phyloP scores from a whole-genome alignment of 495 filamentous ascomycete species.

The Podospora comata region DNA sequence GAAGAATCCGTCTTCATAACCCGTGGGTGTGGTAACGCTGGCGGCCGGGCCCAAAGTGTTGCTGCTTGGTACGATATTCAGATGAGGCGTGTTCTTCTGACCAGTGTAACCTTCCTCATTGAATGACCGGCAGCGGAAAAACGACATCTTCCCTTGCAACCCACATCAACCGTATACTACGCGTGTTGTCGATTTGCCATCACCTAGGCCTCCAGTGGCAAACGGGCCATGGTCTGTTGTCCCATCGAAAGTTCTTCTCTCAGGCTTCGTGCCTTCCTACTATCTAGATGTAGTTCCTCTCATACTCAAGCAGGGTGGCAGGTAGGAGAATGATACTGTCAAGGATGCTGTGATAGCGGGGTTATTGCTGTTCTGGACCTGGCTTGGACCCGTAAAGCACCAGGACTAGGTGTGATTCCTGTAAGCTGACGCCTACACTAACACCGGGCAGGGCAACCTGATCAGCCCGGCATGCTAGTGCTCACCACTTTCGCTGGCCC shows the following conservation, averaged over 20 bases:
- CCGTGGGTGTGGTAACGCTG: constrained; percentile 2
- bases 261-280: background rate
- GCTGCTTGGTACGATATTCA: background rate
- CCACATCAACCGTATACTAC: too few species aligned
- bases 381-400: background rate
- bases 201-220: background rate
- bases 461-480: background rate
- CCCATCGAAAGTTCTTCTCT: background rate
- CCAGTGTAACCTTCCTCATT: constrained; percentile 8
- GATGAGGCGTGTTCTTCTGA: background rate
- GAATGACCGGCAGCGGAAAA: background rate
- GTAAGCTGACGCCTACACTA: constrained; percentile 10
- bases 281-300: background rate
- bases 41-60: constrained; percentile 1
- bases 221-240: background rate
- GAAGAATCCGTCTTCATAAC: background rate
- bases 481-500: background rate
- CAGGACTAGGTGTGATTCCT: background rate
- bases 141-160: background rate
- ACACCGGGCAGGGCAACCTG: background rate
- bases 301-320: background rate
- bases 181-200: too few species aligned
- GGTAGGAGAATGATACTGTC: background rate
- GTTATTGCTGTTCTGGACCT: constrained; percentile 10
- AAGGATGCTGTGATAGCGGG: background rate